Percentiles rank a stretch among this genome's conserved stretches.
Evolutionary conservation across 169 alveolate species (phyloP).

Genomic region (Babesia bigemina): DNA sequence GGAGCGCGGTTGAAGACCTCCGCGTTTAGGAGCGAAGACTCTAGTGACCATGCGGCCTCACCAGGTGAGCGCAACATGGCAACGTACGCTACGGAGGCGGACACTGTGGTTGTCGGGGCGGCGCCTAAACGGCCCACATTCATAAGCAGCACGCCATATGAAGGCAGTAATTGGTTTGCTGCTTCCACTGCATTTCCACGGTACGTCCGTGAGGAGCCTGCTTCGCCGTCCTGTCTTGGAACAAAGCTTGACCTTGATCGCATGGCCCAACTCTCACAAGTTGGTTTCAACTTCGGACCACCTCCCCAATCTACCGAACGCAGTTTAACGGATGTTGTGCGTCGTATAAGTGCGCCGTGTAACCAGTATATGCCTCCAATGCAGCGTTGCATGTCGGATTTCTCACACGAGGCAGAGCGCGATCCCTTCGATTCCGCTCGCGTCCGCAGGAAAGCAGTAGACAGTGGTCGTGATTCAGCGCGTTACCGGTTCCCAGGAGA

Average conservation of each 20-base stretch:
- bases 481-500: not conserved
- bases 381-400: conserved; percentile 9
- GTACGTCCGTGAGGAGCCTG: too few relatives aligned
- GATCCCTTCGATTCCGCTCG: not conserved
- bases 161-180: too few relatives aligned
- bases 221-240: too few relatives aligned
- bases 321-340: conserved; percentile 2
- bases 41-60: not conserved
- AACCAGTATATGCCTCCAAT: not conserved
- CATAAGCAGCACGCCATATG: not conserved
- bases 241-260: not conserved
- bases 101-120: not conserved
- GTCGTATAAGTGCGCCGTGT: not conserved
- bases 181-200: too few relatives aligned
- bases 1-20: conserved; percentile 17
- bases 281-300: not conserved
- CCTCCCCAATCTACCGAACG: not conserved
- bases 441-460: not conserved
- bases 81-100: not conserved
- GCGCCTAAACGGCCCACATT: not conserved
- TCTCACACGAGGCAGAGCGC: not conserved
- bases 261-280: not conserved
- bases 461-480: not conserved
- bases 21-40: not conserved
- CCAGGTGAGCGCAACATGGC: not conserved